Base-by-base conservation (phyloP, 2,329 filamentous ascomycete species). In the Aureobasidium musti region DNA sequence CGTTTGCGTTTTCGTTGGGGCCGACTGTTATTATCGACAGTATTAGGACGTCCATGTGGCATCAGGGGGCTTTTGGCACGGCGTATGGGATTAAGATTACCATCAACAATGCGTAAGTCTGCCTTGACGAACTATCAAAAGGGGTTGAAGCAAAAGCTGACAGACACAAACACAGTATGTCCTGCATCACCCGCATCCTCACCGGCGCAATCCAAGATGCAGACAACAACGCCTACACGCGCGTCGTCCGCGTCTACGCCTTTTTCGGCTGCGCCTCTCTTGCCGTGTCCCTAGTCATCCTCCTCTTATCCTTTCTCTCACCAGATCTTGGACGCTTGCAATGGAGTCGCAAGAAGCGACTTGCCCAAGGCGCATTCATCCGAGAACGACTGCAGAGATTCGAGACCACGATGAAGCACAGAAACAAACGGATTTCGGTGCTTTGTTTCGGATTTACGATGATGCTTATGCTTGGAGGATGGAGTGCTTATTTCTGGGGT, bases 401-500 rank as follows among this genome's bases (percentile, higher is more conserved):
- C 61, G 74, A 82, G 49, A 75, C 76, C 0, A 74, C 74, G 0
- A 73, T 74, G 49, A 74, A 72, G 2, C 68, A 69, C 1, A 76
- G 78, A 61, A 84, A 82, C 54, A 76, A 72, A 63, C 72, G 69
- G 61, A 67, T 67, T 13, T 83, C 79, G 14, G 68, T 79, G 41
- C 67, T 71, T 10, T 82, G 81, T 66, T 84, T 86, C 61, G 73
- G 69, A 1, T 73, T 75, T 0, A 70, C 86, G 1, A 70, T 82
- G 0, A 26, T 83, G 3, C 69, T 87, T 47, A 79, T 84, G 0
- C 37, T 84, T 11, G 85, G 86, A 0, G 78, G 78, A 2, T 86
- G 84, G 83, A 74, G 71, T 10, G 84, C 83, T 0, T 88, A 86
- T 72, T 86, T 88, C 68, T 88, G 84, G 84, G 85, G 86, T 8